Evolutionary conservation across 2,329 filamentous ascomycete species (phyloP).

Genomic region (Calonectria honghensis): DNA sequence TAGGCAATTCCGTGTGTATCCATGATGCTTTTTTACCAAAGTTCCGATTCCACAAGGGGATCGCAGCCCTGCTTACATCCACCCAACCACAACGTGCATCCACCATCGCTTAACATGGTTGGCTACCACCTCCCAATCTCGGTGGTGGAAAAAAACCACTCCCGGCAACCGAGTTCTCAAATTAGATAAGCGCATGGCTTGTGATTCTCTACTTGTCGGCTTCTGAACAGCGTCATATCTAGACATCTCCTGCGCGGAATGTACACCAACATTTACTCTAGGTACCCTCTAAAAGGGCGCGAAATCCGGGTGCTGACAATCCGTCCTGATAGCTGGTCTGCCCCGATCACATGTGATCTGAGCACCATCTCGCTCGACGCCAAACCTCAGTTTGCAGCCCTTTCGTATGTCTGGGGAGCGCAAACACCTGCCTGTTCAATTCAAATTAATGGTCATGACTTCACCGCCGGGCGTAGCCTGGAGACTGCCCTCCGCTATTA

Average conservation of each 20-base stretch:
- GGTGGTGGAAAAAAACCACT: slow-evolving; percentile 4
- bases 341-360: neutral
- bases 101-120: neutral
- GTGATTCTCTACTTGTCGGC: neutral
- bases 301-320: slow-evolving; percentile 1
- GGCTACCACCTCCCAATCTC: slow-evolving; percentile 5
- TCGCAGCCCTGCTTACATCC: neutral
- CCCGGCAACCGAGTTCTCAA: neutral
- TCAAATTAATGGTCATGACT: neutral
- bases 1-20: neutral
- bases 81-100: neutral
- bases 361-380: neutral
- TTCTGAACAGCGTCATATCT: neutral
- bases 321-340: neutral
- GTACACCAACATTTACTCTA: neutral
- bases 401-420: slow-evolving; percentile 2
- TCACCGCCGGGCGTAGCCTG: neutral
- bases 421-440: neutral
- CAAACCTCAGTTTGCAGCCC: slow-evolving; percentile 6
- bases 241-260: neutral
- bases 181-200: neutral
- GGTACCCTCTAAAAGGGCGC: neutral
- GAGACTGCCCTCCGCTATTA: slow-evolving; percentile 16
- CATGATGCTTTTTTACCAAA: neutral
- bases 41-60: neutral